These are phyloP conservation scores for Globisporangium paddicum DNA, from an alignment of 352 stramenopile species.

Conservation along the genomic window DNA sequence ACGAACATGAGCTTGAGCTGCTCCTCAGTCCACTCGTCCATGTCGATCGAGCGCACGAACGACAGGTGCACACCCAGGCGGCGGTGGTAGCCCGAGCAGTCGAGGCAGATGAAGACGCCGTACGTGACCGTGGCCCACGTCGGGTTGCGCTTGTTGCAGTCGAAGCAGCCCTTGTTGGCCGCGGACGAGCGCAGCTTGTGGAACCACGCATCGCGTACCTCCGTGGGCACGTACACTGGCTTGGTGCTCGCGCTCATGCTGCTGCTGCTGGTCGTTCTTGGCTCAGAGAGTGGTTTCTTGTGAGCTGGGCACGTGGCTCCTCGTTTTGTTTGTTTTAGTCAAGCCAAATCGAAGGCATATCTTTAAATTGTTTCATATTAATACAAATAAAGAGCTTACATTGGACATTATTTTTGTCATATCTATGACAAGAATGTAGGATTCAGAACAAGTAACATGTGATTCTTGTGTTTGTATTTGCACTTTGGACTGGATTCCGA, in stretches of 20 bases:
- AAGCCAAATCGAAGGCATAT: not conserved
- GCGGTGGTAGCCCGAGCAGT: constrained; percentile 93
- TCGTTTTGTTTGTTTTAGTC: not conserved
- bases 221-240: constrained; percentile 65
- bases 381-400: too few species aligned
- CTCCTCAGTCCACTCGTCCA: constrained; percentile 95
- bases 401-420: too few species aligned
- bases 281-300: not conserved
- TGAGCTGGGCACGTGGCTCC: not conserved
- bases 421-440: too few species aligned
- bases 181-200: constrained; percentile 70
- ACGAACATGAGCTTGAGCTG: constrained; percentile 92
- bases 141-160: constrained; percentile 94
- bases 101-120: constrained; percentile 95
- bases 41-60: constrained; percentile 94
- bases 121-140: constrained; percentile 95
- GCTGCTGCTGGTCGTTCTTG: not conserved
- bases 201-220: constrained; percentile 82
- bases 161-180: constrained; percentile 93
- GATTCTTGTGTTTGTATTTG: too few species aligned
- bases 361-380: not conserved
- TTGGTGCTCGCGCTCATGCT: constrained; percentile 34
- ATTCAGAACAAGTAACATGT: too few species aligned
- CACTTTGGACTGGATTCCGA: too few species aligned
- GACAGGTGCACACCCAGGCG: constrained; percentile 91